Percentiles rank a stretch among this genome's conserved stretches.
These are phyloP conservation scores for Meredithiella fracta DNA, from an alignment of 2,329 filamentous ascomycete genomes.

Conservation along the genomic window DNA sequence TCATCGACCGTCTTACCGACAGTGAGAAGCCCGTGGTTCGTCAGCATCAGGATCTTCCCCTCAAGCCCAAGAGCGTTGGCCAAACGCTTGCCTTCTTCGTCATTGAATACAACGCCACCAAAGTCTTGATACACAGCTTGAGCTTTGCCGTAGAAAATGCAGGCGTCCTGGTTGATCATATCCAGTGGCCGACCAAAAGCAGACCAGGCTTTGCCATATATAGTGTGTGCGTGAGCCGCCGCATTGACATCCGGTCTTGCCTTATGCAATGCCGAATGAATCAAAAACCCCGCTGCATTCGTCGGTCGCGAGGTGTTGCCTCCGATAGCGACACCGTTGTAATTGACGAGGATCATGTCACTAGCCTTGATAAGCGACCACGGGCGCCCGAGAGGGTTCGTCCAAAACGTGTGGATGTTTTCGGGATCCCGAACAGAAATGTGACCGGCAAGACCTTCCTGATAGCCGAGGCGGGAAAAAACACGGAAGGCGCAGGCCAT, in stretches of 20 bases:
- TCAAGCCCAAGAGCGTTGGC: slow-evolving; percentile 41
- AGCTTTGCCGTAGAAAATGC: slow-evolving; percentile 39
- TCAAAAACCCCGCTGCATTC: slow-evolving; percentile 53
- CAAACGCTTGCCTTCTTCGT: slow-evolving; percentile 45
- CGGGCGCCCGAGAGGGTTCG: slow-evolving; percentile 45
- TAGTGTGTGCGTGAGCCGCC: slow-evolving; percentile 49
- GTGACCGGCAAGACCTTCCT: slow-evolving; percentile 31
- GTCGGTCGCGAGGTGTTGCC: slow-evolving; percentile 38
- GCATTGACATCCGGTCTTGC: slow-evolving; percentile 46
- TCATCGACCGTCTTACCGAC: slow-evolving; percentile 54
- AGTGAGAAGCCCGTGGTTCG: slow-evolving; percentile 55
- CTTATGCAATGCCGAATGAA: slow-evolving; percentile 49
- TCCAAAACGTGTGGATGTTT: slow-evolving; percentile 24
- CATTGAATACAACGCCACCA: slow-evolving; percentile 34
- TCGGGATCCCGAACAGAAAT: slow-evolving; percentile 27
- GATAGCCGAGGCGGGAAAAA: slow-evolving; percentile 29
- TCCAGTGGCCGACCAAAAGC: slow-evolving; percentile 45
- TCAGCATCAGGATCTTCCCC: slow-evolving; percentile 44
- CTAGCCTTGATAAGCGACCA: slow-evolving; percentile 47
- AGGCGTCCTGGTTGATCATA: slow-evolving; percentile 52
- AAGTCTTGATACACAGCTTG: slow-evolving; percentile 46
- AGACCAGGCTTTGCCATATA: slow-evolving; percentile 48
- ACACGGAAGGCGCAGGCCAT: slow-evolving; percentile 32
- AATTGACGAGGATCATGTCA: slow-evolving; percentile 51
- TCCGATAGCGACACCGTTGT: slow-evolving; percentile 40